Conservation (phyloP, 192 early-diverging fungal genomes). For the Chytriomyces hyalinus region DNA sequence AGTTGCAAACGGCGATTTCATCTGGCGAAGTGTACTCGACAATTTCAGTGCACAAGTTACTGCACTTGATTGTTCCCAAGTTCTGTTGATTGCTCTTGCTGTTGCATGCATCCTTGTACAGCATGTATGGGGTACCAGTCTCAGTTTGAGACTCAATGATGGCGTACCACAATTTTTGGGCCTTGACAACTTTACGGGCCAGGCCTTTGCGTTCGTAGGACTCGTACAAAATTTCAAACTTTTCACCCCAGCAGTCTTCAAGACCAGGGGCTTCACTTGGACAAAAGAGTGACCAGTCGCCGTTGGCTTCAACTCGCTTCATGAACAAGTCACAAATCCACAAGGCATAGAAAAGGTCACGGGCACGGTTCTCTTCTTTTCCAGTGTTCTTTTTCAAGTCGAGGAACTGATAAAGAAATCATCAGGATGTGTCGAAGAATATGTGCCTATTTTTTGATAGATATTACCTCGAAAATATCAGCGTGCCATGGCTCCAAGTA, state of each 20-base stretch:
- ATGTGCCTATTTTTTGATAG: background rate
- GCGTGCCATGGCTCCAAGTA: slow-evolving; percentile 99
- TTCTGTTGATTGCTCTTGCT: slow-evolving; percentile 99
- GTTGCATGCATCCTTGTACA: slow-evolving; percentile 99
- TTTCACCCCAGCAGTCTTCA: slow-evolving; percentile 89
- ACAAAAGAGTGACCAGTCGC: slow-evolving; percentile 94
- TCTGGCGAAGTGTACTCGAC: slow-evolving; percentile 95
- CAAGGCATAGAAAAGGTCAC: slow-evolving; percentile 95
- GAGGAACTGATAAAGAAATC: slow-evolving; percentile 68
- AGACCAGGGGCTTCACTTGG: slow-evolving; percentile 92
- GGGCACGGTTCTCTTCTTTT: slow-evolving; percentile 95
- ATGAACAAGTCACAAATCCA: slow-evolving; percentile 99
- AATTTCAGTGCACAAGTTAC: slow-evolving; percentile 98
- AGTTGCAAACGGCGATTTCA: slow-evolving; percentile 97
- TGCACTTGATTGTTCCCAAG: slow-evolving; percentile 98
- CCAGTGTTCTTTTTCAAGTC: slow-evolving; percentile 97
- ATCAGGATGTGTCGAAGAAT: background rate
- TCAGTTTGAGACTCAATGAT: slow-evolving; percentile 96
- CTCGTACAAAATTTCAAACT: slow-evolving; percentile 85
- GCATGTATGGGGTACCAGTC: slow-evolving; percentile 97
- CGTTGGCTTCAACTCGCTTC: slow-evolving; percentile 92
- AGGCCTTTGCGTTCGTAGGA: slow-evolving; percentile 84
- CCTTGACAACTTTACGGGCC: slow-evolving; percentile 89
- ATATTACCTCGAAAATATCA: slow-evolving; percentile 78
- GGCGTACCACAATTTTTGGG: slow-evolving; percentile 97